These are phyloP conservation scores for Schizophyllum amplum DNA, from an alignment of 1,284 basidiomycete genomes.

Conservation along the genomic window DNA sequence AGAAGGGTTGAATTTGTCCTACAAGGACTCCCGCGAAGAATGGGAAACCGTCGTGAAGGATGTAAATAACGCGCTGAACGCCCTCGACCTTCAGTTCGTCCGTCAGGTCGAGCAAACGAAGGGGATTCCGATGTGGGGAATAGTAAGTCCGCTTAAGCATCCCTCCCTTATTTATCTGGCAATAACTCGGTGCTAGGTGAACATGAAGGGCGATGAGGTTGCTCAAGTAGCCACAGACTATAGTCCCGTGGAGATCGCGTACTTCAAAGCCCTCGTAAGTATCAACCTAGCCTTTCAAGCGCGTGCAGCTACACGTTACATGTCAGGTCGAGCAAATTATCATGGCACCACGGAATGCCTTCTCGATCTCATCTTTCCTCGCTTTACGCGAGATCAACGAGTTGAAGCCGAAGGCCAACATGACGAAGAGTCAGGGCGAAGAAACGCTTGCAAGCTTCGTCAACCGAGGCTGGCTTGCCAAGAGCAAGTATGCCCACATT, in stretches of 20 bases:
- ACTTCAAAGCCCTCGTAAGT: conserved; percentile 73
- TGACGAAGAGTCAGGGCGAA: conserved; percentile 73
- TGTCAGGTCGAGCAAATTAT: conserved; percentile 80
- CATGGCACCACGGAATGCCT: conserved; percentile 66
- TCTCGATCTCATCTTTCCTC: conserved; percentile 66
- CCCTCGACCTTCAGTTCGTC: conserved; percentile 65
- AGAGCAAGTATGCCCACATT: conserved; percentile 54
- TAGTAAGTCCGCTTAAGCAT: conserved; percentile 39
- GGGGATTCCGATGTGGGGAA: conserved; percentile 53
- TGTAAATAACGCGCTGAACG: conserved; percentile 55
- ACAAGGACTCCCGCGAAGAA: conserved; percentile 32
- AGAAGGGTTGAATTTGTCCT: conserved; percentile 36
- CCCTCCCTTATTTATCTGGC: not conserved
- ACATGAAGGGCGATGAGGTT: conserved; percentile 67
- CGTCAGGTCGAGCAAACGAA: conserved; percentile 37
- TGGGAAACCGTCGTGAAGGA: conserved; percentile 54
- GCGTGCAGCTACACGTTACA: conserved; percentile 1
- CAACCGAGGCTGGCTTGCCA: conserved; percentile 70
- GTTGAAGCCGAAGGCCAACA: conserved; percentile 52
- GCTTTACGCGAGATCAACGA: conserved; percentile 64
- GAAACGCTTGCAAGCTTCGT: conserved; percentile 71
- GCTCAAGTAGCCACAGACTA: conserved; percentile 82
- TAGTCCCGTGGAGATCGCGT: conserved; percentile 65
- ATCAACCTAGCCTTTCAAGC: not conserved
- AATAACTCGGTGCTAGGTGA: conserved; percentile 50